phyloP scores from a whole-genome alignment of 2,329 filamentous ascomycete genomes.

The Zarea fungicola region DNA sequence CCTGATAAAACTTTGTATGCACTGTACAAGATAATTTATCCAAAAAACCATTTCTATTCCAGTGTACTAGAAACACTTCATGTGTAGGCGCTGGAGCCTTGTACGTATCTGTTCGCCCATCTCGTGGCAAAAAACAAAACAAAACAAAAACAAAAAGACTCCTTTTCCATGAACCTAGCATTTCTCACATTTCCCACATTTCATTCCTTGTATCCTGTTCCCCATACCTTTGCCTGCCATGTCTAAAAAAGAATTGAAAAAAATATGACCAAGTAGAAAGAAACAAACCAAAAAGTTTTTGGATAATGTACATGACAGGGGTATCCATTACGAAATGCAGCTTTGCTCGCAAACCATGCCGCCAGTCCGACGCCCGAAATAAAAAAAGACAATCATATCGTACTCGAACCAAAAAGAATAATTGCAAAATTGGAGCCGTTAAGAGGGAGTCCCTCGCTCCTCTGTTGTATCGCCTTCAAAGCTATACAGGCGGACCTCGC shows the following conservation, averaged over 20 bases:
- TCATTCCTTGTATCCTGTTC: not conserved
- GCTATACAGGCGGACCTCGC: constrained; percentile 80
- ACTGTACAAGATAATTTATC: too few species aligned
- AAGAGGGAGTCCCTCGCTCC: constrained; percentile 48
- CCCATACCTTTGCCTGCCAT: constrained; percentile 5
- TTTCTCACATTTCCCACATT: not conserved
- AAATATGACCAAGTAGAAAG: too few species aligned
- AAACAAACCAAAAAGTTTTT: not conserved
- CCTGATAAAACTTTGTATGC: too few species aligned
- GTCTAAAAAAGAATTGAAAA: constrained; percentile 1
- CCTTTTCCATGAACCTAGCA: not conserved
- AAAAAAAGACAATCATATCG: not conserved
- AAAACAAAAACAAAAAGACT: too few species aligned
- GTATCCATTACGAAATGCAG: constrained; percentile 5
- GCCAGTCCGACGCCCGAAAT: not conserved
- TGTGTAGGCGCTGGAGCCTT: not conserved
- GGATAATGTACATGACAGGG: constrained; percentile 5
- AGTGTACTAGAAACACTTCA: too few species aligned
- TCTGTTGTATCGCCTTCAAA: constrained; percentile 54
- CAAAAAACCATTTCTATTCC: too few species aligned
- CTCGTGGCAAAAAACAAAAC: not conserved
- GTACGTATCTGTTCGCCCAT: not conserved
- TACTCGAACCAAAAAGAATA: not conserved
- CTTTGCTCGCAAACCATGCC: constrained; percentile 4
- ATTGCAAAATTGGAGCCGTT: constrained; percentile 7